These are phyloP conservation scores for Picochlorum sp. DNA, from an alignment of 139 green algal genomes.

Conservation along the genomic window DNA sequence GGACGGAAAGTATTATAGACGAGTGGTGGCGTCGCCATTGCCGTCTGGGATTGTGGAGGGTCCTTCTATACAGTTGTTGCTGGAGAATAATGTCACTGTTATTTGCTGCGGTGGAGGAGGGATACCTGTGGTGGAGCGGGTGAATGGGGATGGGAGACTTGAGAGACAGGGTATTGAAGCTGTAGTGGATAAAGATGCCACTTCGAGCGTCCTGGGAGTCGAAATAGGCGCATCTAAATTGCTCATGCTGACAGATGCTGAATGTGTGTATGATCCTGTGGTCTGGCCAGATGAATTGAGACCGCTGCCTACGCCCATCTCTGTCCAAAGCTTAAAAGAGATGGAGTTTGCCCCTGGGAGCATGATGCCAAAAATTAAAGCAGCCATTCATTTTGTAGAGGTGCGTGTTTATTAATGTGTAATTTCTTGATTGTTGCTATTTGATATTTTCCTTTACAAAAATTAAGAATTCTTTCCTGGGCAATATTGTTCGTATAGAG, in stretches of 20 bases:
- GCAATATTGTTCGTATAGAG: too few relatives aligned
- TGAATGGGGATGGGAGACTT: not conserved
- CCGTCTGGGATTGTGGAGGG: constrained; percentile 14
- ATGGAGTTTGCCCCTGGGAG: constrained; percentile 11
- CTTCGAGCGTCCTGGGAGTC: constrained; percentile 12
- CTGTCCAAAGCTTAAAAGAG: not conserved
- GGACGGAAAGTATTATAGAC: constrained; percentile 9
- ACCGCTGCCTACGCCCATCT: constrained; percentile 9
- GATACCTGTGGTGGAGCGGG: constrained; percentile 18
- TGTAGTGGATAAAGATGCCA: constrained; percentile 28
- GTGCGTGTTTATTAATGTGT: too few relatives aligned
- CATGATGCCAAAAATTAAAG: constrained; percentile 24
- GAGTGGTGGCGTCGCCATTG: constrained; percentile 18
- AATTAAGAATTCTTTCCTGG: too few relatives aligned
- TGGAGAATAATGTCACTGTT: constrained; percentile 7
- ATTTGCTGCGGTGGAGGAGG: constrained; percentile 23
- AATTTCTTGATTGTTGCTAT: too few relatives aligned
- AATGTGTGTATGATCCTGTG: constrained; percentile 11
- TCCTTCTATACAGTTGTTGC: constrained; percentile 15
- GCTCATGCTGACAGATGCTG: constrained; percentile 25
- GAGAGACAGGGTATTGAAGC: constrained; percentile 13
- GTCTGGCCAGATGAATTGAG: constrained; percentile 10
- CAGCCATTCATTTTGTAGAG: too few relatives aligned
- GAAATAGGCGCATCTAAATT: constrained; percentile 11
- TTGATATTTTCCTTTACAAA: too few relatives aligned